Evolutionary conservation across 2,329 filamentous ascomycete genomes (phyloP).

Genomic region (Verticillium nubilum): DNA sequence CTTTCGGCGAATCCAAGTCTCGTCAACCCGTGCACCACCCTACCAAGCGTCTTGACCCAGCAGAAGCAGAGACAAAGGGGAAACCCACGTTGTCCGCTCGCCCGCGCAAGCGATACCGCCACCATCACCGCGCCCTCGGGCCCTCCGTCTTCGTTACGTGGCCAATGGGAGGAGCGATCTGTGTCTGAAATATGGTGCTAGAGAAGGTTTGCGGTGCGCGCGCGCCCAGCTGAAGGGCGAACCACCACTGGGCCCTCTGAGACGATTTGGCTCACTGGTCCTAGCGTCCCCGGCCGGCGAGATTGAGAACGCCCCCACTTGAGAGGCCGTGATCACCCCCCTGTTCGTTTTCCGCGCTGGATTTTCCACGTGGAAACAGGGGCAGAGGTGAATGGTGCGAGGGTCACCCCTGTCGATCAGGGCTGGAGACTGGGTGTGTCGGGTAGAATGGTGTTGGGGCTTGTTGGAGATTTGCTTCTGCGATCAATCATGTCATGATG

Average conservation of each 20-base stretch:
- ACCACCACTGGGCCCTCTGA: neutral
- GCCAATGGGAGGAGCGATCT: neutral
- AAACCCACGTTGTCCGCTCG: neutral
- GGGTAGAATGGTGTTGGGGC: neutral
- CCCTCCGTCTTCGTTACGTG: neutral
- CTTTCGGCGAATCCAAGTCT: neutral
- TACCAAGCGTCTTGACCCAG: neutral
- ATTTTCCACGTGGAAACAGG: neutral
- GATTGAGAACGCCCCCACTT: neutral
- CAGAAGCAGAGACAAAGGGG: neutral
- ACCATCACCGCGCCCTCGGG: neutral
- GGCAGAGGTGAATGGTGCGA: neutral
- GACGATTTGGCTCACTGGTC: neutral
- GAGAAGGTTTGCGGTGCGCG: neutral
- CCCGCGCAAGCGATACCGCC: neutral
- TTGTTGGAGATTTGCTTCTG: neutral
- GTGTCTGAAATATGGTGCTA: neutral
- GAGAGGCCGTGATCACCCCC: neutral
- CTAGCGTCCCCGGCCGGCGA: neutral
- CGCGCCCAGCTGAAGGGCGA: neutral
- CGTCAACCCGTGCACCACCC: neutral
- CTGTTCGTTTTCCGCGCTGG: neutral
- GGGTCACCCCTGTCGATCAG: neutral
- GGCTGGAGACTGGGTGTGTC: neutral
- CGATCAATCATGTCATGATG: neutral